Evolutionary conservation across 2,329 filamentous ascomycete species (phyloP).

Genomic region (Diaporthe sp.): DNA sequence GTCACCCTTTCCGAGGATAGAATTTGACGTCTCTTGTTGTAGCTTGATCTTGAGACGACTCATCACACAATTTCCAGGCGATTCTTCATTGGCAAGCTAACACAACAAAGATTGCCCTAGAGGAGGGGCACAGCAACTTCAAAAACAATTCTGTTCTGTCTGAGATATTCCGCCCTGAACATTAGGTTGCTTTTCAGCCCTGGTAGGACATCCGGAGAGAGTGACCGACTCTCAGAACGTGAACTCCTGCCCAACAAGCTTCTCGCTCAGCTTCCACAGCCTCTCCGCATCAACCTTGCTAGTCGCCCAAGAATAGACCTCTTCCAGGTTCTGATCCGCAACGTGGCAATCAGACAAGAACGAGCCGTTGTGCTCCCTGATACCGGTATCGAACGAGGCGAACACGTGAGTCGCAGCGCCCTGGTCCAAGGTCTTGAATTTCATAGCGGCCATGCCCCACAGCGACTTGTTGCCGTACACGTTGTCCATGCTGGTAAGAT

Average conservation of each 20-base stretch:
- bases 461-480: background rate
- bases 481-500: background rate
- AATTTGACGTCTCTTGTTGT: background rate
- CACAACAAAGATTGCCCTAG: too few relatives aligned
- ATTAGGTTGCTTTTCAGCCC: too few relatives aligned
- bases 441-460: slow-evolving; percentile 19
- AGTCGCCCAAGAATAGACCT: slow-evolving; percentile 44
- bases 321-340: slow-evolving; percentile 41
- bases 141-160: too few relatives aligned
- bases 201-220: too few relatives aligned
- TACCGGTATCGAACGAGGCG: slow-evolving; percentile 13
- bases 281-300: slow-evolving; percentile 53
- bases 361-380: slow-evolving; percentile 44
- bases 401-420: slow-evolving; percentile 18
- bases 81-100: too few relatives aligned
- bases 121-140: too few relatives aligned
- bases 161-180: too few relatives aligned
- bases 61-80: too few relatives aligned
- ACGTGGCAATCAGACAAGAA: slow-evolving; percentile 45
- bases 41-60: too few relatives aligned
- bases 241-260: slow-evolving; percentile 60
- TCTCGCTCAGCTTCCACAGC: slow-evolving; percentile 62
- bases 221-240: background rate
- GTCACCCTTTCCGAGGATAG: background rate
- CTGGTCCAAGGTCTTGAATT: slow-evolving; percentile 13